Base-by-base conservation (phyloP, 148 eudicot genomes). In the Rhododendron griersonianum region DNA sequence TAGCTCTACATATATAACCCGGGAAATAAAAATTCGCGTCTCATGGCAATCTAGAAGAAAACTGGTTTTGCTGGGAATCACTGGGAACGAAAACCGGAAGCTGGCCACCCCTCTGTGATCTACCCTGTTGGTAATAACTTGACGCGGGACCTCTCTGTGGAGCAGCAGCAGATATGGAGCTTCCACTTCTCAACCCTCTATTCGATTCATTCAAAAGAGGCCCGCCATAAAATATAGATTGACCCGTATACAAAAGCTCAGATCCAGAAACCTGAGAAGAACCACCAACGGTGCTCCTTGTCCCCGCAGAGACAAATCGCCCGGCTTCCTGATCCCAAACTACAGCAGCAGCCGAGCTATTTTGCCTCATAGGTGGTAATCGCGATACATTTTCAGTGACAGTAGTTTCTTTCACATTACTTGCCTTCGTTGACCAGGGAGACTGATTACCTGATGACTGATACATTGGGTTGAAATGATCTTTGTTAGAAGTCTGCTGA, bases 41-140 rank as follows among this genome's bases (percentile, higher is more conserved):
- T 77, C 79, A 71, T 47, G 91, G 89, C 83, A 87, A 75, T 87
- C 89, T 85, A 86, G 93, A 90, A 88, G 90, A 80, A 69, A 87
- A 90, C 63, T 90, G 93, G 39, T 84, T 91, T 78, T 90, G 90
- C 88, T 88, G 94, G 57, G 96, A 91, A 87, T 95, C 96, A 84
- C 96, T 92, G 30, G 99, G 99, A 71, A 92, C 92, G 87, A 95
- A 96, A 80, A 96, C 98, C 5, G 99, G 99, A 78, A 96, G 94
- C 93, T 96, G 98, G 21, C 90, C 93, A 33, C 98, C 95, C 81
- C 98, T 92, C 89, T 93, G 98, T 77, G 96, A 71, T 86, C 96
- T 87, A 7, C 96, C 94, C 89, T 93, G 96, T 89, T 90, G 95
- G 76, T 89, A 90, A 81, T 90, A 90, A 85, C 94, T 91, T 37